phyloP scores from a whole-genome alignment of 129 eudicot genomes.

The Sambucus nigra region DNA sequence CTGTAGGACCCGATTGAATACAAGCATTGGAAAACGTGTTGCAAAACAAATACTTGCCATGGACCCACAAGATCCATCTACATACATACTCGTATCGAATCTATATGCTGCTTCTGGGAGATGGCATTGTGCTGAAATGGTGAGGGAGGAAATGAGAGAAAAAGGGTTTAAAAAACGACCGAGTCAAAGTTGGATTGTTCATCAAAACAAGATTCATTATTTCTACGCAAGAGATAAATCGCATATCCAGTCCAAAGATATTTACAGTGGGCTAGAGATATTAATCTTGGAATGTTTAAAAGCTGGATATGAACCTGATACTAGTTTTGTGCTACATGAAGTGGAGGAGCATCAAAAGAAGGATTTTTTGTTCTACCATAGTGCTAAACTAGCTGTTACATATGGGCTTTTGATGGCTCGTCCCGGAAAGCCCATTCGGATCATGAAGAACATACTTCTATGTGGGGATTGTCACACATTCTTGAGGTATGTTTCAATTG shows the following conservation, averaged over 20 bases:
- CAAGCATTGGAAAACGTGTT: slow-evolving; percentile 47
- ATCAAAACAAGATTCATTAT: slow-evolving; percentile 52
- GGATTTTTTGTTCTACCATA: slow-evolving; percentile 76
- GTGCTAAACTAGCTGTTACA: slow-evolving; percentile 78
- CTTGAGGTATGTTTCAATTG: slow-evolving; percentile 58
- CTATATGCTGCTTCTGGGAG: slow-evolving; percentile 79
- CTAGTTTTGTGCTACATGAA: slow-evolving; percentile 92
- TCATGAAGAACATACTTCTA: slow-evolving; percentile 59
- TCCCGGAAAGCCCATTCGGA: slow-evolving; percentile 49
- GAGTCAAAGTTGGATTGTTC: slow-evolving; percentile 64
- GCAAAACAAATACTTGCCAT: slow-evolving; percentile 60
- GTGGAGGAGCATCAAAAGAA: slow-evolving; percentile 88
- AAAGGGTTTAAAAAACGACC: slow-evolving; percentile 68
- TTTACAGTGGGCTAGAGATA: slow-evolving; percentile 60
- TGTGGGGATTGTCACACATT: slow-evolving; percentile 93
- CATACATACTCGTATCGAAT: slow-evolving; percentile 68
- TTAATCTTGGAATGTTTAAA: slow-evolving; percentile 65
- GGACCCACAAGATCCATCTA: slow-evolving; percentile 67
- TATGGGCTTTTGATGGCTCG: slow-evolving; percentile 53
- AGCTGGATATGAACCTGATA: slow-evolving; percentile 78
- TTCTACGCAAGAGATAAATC: slow-evolving; percentile 70
- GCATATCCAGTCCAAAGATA: slow-evolving; percentile 61
- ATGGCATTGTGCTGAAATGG: slow-evolving; percentile 79
- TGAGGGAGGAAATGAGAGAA: slow-evolving; percentile 68
- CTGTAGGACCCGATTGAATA: slow-evolving; percentile 37